Evolutionary conservation across 768 basidiomycete genomes (phyloP), one percentile per base, ranked within the genome.

Genomic region (Pleurotus giganteus): DNA sequence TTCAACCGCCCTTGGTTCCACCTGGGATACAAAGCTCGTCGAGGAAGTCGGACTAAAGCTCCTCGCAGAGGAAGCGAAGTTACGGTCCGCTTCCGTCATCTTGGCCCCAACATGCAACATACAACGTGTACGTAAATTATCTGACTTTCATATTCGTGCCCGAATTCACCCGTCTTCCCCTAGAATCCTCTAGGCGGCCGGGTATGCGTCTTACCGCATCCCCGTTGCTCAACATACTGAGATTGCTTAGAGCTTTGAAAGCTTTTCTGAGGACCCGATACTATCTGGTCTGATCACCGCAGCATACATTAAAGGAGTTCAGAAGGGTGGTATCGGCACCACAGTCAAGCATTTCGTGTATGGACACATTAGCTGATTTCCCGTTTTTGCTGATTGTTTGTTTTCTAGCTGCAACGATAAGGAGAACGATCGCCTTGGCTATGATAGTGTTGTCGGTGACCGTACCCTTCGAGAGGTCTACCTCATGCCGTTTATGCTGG

Each of bases 61-160:
- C 15, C 76, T 91, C 17, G 89, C 88, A 1, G 68, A 74, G 13
- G 90, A 91, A 66, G 84, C 87, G 3, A 91, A 87, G 68, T 73
- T 88, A 45, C 76, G 82, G 42, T 79, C 85, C 2, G 85, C 86
- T 8, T 84, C 86, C 11, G 68, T 89, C 2, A 72, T 91, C 27
- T 79, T 92, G 15, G 91, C 85, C 0, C 91, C 91, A 0, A 93
- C 91, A 0, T 88, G 87, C 65, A 93, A 94, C 65, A 91, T 90
- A 47, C 91, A 91, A 68, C 81, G 91, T 28, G 88, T 83, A 65
- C 58, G 70, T 60, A 47, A 39, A 53, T 21, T 52, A 43, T 24
- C 17, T 34, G 57, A 26, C 23, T 1, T 29, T 19, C 41, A 43
- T 24, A 3, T 29, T 44, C 39, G 28, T 46, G 54, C 6, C 46